Evolutionary conservation across 1,139 yeast genomes (phyloP), one percentile per base, ranked within the genome.

Genomic region (Suhomyces guaymorum): DNA sequence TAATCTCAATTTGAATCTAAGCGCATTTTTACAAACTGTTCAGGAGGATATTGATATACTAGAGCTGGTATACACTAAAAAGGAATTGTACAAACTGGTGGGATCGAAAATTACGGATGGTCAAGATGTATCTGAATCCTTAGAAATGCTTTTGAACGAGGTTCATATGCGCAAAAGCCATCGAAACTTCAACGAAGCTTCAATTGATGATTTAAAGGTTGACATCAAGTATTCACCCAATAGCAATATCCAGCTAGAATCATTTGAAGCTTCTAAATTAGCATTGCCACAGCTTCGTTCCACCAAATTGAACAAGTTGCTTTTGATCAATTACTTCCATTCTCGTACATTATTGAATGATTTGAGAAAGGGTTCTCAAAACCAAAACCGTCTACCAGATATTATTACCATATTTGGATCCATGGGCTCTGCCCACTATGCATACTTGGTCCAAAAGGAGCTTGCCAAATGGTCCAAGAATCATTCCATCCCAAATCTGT

Each of bases 361-460:
- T 2, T 23, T 38, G 8, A 24, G 30, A 3, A 28, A 35, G 12
- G 28, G 30, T 13, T 5, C 24, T 13, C 15, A 23, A 4, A 33
- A 41, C 26, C 38, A 34, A 12, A 38, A 39, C 28, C 24, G 32
- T 4, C 20, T 41, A 14, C 48, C 51, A 3, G 49, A 45, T 15
- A 16, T 39, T 10, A 40, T 41, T 11, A 42, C 48, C 25, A 44
- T 38, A 28, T 28, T 42, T 26, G 52, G 52, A 8, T 41, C 55
- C 2, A 21, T 52, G 26, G 58, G 54, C n/a, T 42, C 43, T 8
- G 44, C 39, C 11, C 50, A 39, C 32, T 53, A 48, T 39, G 42
- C 41, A 16, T 48, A 34, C 17, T 22, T 41, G 31, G 38, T 51
- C 6, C 12, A 32, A 26, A 39, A 36, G 36, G 35, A 38, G 22